These are phyloP conservation scores for Bertia moriformis DNA, from an alignment of 2,329 filamentous ascomycete species.

Conservation along the genomic window DNA sequence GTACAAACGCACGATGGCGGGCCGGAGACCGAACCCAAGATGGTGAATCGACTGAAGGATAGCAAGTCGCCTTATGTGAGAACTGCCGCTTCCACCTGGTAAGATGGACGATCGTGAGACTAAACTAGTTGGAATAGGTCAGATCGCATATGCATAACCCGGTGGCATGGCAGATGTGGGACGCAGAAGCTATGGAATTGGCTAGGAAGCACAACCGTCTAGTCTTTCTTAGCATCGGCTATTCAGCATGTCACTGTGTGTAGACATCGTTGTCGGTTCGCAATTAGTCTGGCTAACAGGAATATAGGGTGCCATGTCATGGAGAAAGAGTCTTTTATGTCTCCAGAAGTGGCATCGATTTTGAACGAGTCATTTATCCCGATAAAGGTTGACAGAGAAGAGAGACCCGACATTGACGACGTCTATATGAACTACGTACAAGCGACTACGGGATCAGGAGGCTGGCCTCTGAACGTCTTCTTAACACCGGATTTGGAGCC, in stretches of 20 bases:
- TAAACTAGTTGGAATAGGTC: constrained; percentile 25
- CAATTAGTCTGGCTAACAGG: neutral
- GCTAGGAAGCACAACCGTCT: constrained; percentile 73
- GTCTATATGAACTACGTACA: constrained; percentile 99
- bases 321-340: constrained; percentile 80
- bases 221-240: constrained; percentile 88
- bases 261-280: constrained; percentile 6
- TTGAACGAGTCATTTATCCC: constrained; percentile 82
- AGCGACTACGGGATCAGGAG: constrained; percentile 75
- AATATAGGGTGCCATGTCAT: constrained; percentile 69
- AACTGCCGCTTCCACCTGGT: neutral
- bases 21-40: neutral
- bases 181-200: constrained; percentile 58
- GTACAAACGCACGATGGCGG: neutral
- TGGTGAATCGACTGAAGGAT: neutral
- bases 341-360: constrained; percentile 63
- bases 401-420: constrained; percentile 81
- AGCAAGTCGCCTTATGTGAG: constrained; percentile 1
- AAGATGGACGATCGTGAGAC: neutral
- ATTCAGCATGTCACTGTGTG: constrained; percentile 87
- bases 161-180: constrained; percentile 85
- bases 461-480: constrained; percentile 95
- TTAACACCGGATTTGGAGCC: constrained; percentile 84
- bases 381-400: constrained; percentile 83
- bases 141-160: constrained; percentile 65